Evolutionary conservation across 331 rosid genomes (phyloP), one percentile per base, ranked within the genome.

Genomic region (Malus hybrid): DNA sequence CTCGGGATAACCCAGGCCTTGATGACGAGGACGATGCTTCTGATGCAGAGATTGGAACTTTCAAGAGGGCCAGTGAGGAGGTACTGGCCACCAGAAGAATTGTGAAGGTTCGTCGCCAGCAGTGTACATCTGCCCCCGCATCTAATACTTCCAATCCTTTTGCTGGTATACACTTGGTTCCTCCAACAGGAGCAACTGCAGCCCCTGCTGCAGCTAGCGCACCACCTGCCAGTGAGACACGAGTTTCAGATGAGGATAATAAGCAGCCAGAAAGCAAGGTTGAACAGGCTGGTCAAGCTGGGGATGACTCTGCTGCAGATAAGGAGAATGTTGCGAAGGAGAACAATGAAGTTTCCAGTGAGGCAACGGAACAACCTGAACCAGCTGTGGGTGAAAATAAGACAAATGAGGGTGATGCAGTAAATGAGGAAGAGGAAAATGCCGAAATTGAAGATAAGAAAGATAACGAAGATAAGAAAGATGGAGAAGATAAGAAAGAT

Each of bases 51-150:
- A 28, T 82, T 59, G 97, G 97, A 77, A 90, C 96, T 71, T 93
- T 93, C 86, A 93, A 93, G 91, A 89, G 83, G 80, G 98, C 98
- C 69, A 88, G 91, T 59, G 93, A 93, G 0, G 96, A 91, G 72
- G 97, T 93, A 65, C 86, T 93, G 70, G 96, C 97, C 64, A 78
- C 87, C 65, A 81, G 98, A 86, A 88, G 92, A 82, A 90, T 93
- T 56, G 94, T 93, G 63, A 93, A 82, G 83, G 93, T 93, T 61
- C 93, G 98, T 62, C 97, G 96, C 73, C 83, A 80, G 62, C 90
- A 69, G 65, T 44, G 79, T 15, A 66, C 71, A 68, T 83, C 91
- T 69, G 84, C 79, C 48, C 91, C 96, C 24, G 66, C 96, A 61
- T 80, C 90, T 11, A 93, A 93, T 74, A 75, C 96, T 68, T 80